phyloP scores from a whole-genome alignment of 371 early-diverging fungal species.

The Enterocytospora artemiae region DNA sequence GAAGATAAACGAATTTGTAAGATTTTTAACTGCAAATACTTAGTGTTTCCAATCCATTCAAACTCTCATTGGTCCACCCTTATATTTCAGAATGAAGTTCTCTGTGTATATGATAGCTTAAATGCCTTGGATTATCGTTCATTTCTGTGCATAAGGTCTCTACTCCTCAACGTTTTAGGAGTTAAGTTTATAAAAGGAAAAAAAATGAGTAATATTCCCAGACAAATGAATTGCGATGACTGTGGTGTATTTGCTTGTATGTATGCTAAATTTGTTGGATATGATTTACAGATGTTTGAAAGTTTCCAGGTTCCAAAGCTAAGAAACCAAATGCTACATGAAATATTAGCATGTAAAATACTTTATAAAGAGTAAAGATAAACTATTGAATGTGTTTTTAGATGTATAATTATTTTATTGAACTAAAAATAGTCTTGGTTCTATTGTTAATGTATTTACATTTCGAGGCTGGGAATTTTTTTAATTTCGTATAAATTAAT shows the following conservation, averaged over 20 bases:
- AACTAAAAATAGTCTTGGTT: too few relatives aligned
- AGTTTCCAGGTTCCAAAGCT: not conserved
- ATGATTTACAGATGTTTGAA: not conserved
- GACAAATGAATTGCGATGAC: slow-evolving; percentile 75
- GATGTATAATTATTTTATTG: too few relatives aligned
- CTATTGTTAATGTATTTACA: too few relatives aligned
- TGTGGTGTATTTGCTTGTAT: slow-evolving; percentile 88
- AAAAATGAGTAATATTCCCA: slow-evolving; percentile 61
- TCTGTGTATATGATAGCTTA: slow-evolving; percentile 75
- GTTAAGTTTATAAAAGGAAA: slow-evolving; percentile 53
- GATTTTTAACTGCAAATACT: slow-evolving; percentile 66
- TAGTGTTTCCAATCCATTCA: slow-evolving; percentile 76
- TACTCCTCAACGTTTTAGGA: slow-evolving; percentile 60
- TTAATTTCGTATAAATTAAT: too few relatives aligned
- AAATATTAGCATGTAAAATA: slow-evolving; percentile 13
- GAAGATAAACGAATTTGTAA: slow-evolving; percentile 46
- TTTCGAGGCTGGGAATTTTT: too few relatives aligned
- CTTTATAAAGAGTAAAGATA: too few relatives aligned
- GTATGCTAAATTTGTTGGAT: slow-evolving; percentile 59
- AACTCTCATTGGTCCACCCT: slow-evolving; percentile 74
- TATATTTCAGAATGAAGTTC: slow-evolving; percentile 61
- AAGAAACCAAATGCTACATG: slow-evolving; percentile 15
- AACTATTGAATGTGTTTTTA: too few relatives aligned
- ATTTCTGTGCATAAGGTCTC: slow-evolving; percentile 57
- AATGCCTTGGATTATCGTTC: slow-evolving; percentile 61